These are phyloP conservation scores for Neofusicoccum umdonicola DNA, from an alignment of 2,329 filamentous ascomycete species.

Conservation along the genomic window DNA sequence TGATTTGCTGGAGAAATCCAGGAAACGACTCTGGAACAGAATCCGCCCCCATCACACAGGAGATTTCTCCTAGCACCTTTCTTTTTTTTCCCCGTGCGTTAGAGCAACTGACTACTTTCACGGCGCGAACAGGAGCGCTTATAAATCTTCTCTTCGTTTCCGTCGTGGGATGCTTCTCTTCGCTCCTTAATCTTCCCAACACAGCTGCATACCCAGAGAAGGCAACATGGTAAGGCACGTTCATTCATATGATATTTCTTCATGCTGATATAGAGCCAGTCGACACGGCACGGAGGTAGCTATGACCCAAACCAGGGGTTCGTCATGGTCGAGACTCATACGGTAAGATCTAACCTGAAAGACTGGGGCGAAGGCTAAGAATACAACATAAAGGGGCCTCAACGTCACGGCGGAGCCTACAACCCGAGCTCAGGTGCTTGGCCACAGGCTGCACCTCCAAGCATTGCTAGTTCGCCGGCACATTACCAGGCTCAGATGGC, in stretches of 20 bases:
- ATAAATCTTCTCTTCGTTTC: too few species aligned
- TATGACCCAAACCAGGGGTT: neutral
- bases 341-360: neutral
- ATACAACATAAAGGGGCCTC: neutral
- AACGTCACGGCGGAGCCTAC: conserved; percentile 8
- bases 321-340: neutral
- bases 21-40: neutral
- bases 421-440: neutral
- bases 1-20: neutral
- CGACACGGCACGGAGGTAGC: neutral
- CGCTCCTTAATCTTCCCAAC: too few species aligned
- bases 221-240: neutral
- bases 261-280: neutral
- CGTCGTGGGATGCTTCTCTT: too few species aligned
- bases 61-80: too few species aligned
- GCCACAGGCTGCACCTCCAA: neutral
- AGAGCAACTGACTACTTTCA: too few species aligned
- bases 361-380: neutral
- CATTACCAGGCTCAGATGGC: neutral
- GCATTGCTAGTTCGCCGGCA: neutral
- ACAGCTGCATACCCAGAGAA: neutral
- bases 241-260: too few species aligned
- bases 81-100: too few species aligned
- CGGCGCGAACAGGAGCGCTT: too few species aligned
- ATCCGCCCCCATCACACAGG: neutral